Percentiles rank a stretch among this genome's conserved stretches.
Conservation (phyloP, 1,284 basidiomycete genomes). For the Trichosporon ovoides region DNA sequence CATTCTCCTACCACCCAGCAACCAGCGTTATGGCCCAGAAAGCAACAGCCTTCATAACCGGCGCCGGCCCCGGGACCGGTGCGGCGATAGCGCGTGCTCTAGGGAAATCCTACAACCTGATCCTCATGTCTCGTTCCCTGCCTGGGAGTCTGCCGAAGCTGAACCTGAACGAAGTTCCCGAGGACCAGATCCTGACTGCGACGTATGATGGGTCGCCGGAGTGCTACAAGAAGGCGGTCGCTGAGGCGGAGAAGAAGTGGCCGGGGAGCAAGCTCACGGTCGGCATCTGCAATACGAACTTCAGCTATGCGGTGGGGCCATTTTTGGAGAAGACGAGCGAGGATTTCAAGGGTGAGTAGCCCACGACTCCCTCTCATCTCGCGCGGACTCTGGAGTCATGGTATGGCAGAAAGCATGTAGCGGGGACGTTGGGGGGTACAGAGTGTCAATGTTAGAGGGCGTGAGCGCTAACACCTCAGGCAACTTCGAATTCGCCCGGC, state of each 20-base stretch:
- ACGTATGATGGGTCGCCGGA: slow-evolving; percentile 28
- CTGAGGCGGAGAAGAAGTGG: slow-evolving; percentile 31
- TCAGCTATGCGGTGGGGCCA: slow-evolving; percentile 25
- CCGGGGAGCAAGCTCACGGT: slow-evolving; percentile 36
- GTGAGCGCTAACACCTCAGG: not conserved
- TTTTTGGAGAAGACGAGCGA: slow-evolving; percentile 36
- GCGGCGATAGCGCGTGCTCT: slow-evolving; percentile 35
- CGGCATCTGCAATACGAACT: slow-evolving; percentile 39
- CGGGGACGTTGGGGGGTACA: too few relatives aligned
- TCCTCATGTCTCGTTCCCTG: slow-evolving; percentile 44
- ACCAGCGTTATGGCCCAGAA: slow-evolving; percentile 15
- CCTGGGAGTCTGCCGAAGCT: slow-evolving; percentile 32
- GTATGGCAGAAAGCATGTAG: too few relatives aligned
- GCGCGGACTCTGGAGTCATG: too few relatives aligned
- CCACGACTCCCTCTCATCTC: too few relatives aligned
- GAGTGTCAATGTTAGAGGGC: too few relatives aligned
- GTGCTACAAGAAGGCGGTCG: slow-evolving; percentile 30
- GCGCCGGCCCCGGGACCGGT: slow-evolving; percentile 42
- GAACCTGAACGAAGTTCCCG: slow-evolving; percentile 23
- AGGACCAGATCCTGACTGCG: slow-evolving; percentile 26
- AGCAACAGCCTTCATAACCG: slow-evolving; percentile 35
- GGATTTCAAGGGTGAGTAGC: slow-evolving; percentile 34
- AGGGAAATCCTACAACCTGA: slow-evolving; percentile 37
- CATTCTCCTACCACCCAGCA: too few relatives aligned
- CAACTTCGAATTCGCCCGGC: not conserved